Base-by-base conservation (phyloP, 495 filamentous ascomycete species). In the Penicillium longicatenatum region DNA sequence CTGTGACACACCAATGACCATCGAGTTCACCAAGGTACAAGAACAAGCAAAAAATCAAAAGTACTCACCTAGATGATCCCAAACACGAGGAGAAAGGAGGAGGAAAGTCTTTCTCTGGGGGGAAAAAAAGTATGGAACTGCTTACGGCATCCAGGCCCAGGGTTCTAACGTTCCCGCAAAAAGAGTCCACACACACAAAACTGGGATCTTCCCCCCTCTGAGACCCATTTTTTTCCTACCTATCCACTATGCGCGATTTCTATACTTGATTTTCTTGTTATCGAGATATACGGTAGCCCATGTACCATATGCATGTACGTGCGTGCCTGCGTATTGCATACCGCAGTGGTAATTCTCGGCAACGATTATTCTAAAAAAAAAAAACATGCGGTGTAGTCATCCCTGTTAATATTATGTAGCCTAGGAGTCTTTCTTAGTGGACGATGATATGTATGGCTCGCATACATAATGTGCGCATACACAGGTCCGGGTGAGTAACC, bases 201-300 rank as follows among this genome's bases (percentile, higher is more conserved):
- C 30, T 30, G 24, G 48, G 49, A 35, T 6, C 14, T n/a, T 6
- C 12, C 35, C 33, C 35, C 35, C 35, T n/a, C 14, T 6, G 6
- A 39, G 16, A 39, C 37, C 37, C 37, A 17, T n/a, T n/a, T n/a
- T n/a, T 39, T 6, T n/a, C 14, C 37, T 39, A 22, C 50, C 5
- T 11, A 24, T 53, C 37, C 26, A 52, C 48, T 61, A 61, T 61
- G 59, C 52, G 59, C 53, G 59, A 61, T 57, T 61, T 61, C 59
- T 53, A 12, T 21, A 35, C 31, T 45, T 33, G 35, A 12, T 26
- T 50, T 46, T 12, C 21, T 3, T 5, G 20, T 46, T 16, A 16
- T 19, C 41, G 19, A 9, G 3, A 17, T 43, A 2, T 43, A 43
- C n/a, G 26, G 26, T 4, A 26, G 7, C n/a, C n/a, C 10, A 43